Evolutionary conservation across 306 rosid genomes (phyloP).

Genomic region (Castanea mollissima): DNA sequence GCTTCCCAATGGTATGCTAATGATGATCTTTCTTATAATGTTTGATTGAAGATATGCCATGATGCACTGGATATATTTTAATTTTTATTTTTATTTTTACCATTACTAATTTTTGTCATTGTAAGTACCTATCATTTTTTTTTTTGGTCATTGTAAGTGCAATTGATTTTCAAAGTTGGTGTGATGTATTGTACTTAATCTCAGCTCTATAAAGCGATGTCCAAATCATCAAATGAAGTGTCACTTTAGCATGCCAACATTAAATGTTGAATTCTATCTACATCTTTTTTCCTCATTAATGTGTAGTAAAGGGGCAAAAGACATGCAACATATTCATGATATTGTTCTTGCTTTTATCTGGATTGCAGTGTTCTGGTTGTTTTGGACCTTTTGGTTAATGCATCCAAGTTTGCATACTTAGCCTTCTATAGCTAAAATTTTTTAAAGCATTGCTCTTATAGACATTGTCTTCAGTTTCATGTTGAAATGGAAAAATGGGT

Average conservation of each 20-base stretch:
- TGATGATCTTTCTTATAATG: not conserved
- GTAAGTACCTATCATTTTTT: not conserved
- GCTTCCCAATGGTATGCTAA: conserved; percentile 77
- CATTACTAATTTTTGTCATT: not conserved
- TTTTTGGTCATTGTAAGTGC: not conserved
- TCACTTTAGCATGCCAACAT: not conserved
- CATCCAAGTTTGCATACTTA: not conserved
- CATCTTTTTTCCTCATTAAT: not conserved
- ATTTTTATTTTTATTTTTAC: not conserved
- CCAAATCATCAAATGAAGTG: conserved; percentile 8
- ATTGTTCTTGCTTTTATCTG: not conserved
- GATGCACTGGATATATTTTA: conserved; percentile 7
- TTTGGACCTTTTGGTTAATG: not conserved
- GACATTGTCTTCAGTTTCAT: not conserved
- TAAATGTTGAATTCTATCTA: not conserved
- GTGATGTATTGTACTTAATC: not conserved
- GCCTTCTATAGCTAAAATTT: not conserved
- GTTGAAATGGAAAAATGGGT: not conserved
- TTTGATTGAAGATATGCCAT: conserved; percentile 1
- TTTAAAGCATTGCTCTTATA: not conserved
- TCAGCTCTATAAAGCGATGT: not conserved
- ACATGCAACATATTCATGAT: not conserved
- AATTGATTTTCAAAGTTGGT: not conserved
- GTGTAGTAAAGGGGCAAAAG: not conserved
- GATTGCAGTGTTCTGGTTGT: not conserved